A percentile compares a stretch with the other conserved stretches of the same genome.
These are phyloP conservation scores for Cotoneaster glaucophyllus DNA, from an alignment of 306 rosid species.

Conservation along the genomic window DNA sequence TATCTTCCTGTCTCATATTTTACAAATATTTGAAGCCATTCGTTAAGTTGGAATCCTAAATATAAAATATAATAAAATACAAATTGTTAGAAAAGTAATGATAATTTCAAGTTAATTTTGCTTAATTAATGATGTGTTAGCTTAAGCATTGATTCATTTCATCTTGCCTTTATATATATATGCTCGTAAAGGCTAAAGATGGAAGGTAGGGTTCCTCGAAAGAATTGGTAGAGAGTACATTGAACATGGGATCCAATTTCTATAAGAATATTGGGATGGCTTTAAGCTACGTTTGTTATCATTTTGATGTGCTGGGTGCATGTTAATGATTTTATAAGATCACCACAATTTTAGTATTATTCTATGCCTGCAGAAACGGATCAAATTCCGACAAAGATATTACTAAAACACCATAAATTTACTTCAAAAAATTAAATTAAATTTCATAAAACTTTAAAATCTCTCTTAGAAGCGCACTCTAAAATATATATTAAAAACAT, in stretches of 20 bases:
- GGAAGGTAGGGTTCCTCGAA: background rate
- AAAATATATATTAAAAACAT: no score
- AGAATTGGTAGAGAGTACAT: constrained; percentile 1
- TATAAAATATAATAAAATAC: background rate
- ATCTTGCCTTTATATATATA: background rate
- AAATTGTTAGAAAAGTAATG: background rate
- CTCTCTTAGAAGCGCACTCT: no score
- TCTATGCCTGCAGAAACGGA: background rate
- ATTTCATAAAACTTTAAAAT: no score
- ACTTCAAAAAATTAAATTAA: background rate
- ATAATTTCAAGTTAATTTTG: background rate
- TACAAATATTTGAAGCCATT: background rate
- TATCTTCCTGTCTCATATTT: background rate
- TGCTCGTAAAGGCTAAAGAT: background rate
- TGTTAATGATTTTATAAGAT: background rate
- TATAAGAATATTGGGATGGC: background rate
- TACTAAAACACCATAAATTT: background rate
- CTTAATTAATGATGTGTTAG: background rate
- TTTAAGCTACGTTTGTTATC: background rate
- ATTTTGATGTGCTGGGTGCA: background rate
- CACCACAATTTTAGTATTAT: background rate
- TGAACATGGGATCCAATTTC: background rate
- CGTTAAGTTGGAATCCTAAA: background rate
- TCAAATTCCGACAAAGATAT: background rate
- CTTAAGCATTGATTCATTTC: background rate